These are phyloP conservation scores for Luvunga scandens DNA, from an alignment of 345 rosid species.

Conservation along the genomic window DNA sequence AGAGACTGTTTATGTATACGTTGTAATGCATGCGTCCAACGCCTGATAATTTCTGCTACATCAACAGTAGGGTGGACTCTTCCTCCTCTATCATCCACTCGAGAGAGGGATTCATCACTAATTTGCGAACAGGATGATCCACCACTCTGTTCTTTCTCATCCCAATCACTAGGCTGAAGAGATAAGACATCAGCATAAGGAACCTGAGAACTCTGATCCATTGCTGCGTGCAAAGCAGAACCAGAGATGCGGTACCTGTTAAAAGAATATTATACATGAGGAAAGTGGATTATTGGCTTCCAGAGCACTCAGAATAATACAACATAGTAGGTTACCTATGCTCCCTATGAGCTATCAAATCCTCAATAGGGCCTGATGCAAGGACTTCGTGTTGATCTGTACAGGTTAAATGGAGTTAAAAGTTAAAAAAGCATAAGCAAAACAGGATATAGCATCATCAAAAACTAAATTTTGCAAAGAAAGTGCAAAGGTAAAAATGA, in stretches of 20 bases:
- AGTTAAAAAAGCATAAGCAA: background rate
- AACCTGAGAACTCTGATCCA: slow-evolving; percentile 96
- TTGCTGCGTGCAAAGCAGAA: slow-evolving; percentile 87
- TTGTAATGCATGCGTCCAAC: slow-evolving; percentile 99
- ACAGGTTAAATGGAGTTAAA: background rate
- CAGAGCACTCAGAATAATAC: background rate
- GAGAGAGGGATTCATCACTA: slow-evolving; percentile 65
- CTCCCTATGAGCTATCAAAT: slow-evolving; percentile 95
- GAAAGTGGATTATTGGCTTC: slow-evolving; percentile 8
- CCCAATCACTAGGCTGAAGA: slow-evolving; percentile 44
- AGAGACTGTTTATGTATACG: slow-evolving; percentile 98
- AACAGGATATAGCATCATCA: background rate
- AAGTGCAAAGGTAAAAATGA: background rate
- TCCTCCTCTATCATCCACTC: slow-evolving; percentile 87
- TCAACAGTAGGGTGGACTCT: slow-evolving; percentile 86
- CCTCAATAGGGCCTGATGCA: slow-evolving; percentile 99
- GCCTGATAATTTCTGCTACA: slow-evolving; percentile 94
- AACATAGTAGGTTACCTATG: slow-evolving; percentile 63
- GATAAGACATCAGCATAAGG: slow-evolving; percentile 66
- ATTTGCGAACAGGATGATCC: slow-evolving; percentile 47
- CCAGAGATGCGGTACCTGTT: slow-evolving; percentile 97
- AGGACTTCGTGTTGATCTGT: slow-evolving; percentile 98
- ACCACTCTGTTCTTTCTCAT: slow-evolving; percentile 71
- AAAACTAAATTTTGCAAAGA: background rate
- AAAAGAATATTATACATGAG: slow-evolving; percentile 27